These are phyloP conservation scores for Umbilicus rupestris DNA, from an alignment of 164 flowering plant genomes.

Conservation along the genomic window DNA sequence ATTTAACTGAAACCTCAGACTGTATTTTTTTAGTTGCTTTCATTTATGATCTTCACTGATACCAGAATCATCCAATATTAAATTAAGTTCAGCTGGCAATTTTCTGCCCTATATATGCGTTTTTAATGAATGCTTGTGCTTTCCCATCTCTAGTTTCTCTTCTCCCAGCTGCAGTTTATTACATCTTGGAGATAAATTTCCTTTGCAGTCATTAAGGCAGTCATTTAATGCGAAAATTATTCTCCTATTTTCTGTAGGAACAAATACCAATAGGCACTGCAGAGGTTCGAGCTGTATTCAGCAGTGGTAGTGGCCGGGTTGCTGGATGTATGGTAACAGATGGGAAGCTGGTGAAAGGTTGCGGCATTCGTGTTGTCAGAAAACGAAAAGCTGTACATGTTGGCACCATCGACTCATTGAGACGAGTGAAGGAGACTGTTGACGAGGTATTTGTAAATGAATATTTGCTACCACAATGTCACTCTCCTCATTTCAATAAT, in stretches of 20 bases:
- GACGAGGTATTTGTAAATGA: constrained; percentile 56
- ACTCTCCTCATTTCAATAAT: not conserved
- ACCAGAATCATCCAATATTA: no score
- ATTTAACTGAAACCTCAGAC: no score
- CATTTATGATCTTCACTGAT: no score
- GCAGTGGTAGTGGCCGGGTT: constrained; percentile 89
- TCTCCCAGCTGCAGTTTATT: not conserved
- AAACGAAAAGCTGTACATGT: constrained; percentile 46
- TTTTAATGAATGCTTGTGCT: not conserved
- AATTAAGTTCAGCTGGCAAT: not conserved
- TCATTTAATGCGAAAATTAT: not conserved
- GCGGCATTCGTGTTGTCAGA: constrained; percentile 59
- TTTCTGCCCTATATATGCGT: not conserved
- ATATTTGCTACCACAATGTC: not conserved
- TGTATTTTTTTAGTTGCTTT: no score
- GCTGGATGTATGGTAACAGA: constrained; percentile 94
- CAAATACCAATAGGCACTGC: constrained; percentile 73
- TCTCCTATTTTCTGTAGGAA: constrained; percentile 32
- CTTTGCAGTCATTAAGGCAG: not conserved
- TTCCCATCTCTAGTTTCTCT: not conserved
- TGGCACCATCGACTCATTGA: constrained; percentile 64
- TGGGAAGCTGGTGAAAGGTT: constrained; percentile 68
- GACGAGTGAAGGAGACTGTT: constrained; percentile 78
- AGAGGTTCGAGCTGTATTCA: constrained; percentile 69
- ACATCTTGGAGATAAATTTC: not conserved